These are phyloP conservation scores for Chrysanthemum lavandulifolium DNA, from an alignment of 129 eudicot species.

Conservation along the genomic window DNA sequence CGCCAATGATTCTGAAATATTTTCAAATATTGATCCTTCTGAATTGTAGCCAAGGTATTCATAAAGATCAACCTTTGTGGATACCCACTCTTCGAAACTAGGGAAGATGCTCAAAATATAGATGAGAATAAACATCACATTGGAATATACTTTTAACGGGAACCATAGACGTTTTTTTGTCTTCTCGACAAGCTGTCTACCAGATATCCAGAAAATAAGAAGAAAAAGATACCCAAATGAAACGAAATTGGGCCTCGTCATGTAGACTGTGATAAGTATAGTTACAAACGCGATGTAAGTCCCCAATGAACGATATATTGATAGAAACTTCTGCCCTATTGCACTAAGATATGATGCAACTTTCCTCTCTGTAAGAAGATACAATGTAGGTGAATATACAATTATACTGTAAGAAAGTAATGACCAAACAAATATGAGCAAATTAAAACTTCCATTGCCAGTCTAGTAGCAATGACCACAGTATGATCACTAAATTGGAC, in stretches of 20 bases:
- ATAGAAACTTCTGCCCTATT: constrained; percentile 72
- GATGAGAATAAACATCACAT: constrained; percentile 68
- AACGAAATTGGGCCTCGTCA: constrained; percentile 70
- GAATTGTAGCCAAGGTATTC: constrained; percentile 67
- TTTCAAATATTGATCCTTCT: constrained; percentile 63
- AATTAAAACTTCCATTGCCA: no score
- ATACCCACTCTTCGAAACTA: constrained; percentile 62
- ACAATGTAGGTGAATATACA: constrained; percentile 6
- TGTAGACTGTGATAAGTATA: constrained; percentile 80
- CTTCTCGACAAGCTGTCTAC: constrained; percentile 88
- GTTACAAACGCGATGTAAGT: constrained; percentile 86
- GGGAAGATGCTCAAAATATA: constrained; percentile 77
- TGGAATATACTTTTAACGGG: constrained; percentile 80
- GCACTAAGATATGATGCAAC: constrained; percentile 88
- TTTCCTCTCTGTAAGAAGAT: constrained; percentile 75
- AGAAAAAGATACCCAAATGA: constrained; percentile 93
- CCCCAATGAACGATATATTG: constrained; percentile 82
- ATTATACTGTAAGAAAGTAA: not conserved
- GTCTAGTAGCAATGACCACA: no score
- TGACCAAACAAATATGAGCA: no score
- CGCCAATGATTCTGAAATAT: constrained; percentile 89
- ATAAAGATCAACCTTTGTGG: constrained; percentile 60
- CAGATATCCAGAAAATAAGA: constrained; percentile 89
- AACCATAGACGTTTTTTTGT: constrained; percentile 91
- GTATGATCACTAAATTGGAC: no score